Conservation (phyloP, 2,329 filamentous ascomycete genomes). For the Phaeosphaeria sp. region DNA sequence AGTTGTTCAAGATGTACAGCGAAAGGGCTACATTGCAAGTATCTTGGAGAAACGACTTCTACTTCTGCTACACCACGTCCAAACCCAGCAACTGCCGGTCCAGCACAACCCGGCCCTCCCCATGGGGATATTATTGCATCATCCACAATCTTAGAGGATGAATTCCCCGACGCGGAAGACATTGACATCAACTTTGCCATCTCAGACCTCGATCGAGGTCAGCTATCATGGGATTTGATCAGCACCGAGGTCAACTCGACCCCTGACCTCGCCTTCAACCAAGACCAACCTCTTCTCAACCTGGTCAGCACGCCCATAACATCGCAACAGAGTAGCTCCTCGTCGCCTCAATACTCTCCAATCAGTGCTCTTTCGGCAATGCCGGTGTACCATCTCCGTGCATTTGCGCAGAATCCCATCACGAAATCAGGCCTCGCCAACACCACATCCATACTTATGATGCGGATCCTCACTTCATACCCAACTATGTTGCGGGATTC, state of each 20-base stretch:
- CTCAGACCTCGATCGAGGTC: neutral
- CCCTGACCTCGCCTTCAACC: neutral
- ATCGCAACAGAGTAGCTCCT: neutral
- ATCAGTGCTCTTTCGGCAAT: conserved; percentile 25
- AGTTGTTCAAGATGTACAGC: conserved; percentile 4
- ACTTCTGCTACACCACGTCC: neutral
- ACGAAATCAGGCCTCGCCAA: conserved; percentile 29
- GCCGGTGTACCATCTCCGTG: conserved; percentile 27
- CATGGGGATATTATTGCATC: neutral
- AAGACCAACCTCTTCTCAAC: neutral
- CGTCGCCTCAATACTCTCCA: neutral
- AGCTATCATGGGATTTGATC: neutral
- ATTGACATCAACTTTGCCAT: neutral
- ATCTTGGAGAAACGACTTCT: conserved; percentile 14
- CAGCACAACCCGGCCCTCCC: neutral
- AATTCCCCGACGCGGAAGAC: neutral
- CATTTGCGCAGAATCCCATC: conserved; percentile 33
- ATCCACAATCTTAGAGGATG: neutral
- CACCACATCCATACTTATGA: conserved; percentile 47
- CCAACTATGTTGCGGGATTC: conserved; percentile 49
- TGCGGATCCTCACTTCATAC: conserved; percentile 53
- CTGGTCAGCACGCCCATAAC: neutral
- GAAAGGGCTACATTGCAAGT: conserved; percentile 10
- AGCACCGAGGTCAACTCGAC: neutral
- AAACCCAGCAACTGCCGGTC: neutral